Evolutionary conservation across 768 basidiomycete genomes (phyloP).

Genomic region (Cystofilobasidium capitatum): DNA sequence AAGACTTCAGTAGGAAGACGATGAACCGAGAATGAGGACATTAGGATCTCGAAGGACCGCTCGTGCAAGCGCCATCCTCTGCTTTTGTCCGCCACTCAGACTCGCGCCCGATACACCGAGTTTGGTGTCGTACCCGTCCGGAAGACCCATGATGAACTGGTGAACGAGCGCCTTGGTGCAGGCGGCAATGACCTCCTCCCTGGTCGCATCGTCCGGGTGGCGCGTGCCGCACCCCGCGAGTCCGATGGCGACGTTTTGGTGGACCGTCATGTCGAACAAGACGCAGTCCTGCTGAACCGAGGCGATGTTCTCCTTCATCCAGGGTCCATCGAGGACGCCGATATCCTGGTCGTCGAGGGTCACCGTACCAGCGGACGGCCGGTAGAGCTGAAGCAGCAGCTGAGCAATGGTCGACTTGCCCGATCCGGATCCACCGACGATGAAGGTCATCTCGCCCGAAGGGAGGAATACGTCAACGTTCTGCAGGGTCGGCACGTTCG

Average conservation of each 20-base stretch:
- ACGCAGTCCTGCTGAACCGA: conserved; percentile 69
- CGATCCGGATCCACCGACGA: conserved; percentile 67
- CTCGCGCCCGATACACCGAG: conserved; percentile 61
- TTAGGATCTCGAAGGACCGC: conserved; percentile 75
- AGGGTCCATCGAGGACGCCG: conserved; percentile 60
- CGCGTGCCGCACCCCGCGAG: conserved; percentile 46
- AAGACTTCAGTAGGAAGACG: background rate
- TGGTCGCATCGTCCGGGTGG: conserved; percentile 48
- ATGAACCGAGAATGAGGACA: conserved; percentile 80
- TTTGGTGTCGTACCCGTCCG: conserved; percentile 75
- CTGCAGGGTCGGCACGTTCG: conserved; percentile 51
- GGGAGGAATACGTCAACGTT: conserved; percentile 61
- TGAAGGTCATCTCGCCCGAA: conserved; percentile 62
- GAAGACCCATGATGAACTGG: conserved; percentile 74
- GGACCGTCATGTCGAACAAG: conserved; percentile 66
- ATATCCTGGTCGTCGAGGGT: conserved; percentile 73
- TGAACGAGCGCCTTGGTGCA: conserved; percentile 78
- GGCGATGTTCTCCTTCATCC: conserved; percentile 60
- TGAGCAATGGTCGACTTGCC: conserved; percentile 66
- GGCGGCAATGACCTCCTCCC: conserved; percentile 65
- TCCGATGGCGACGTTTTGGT: conserved; percentile 79
- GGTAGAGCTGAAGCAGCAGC: conserved; percentile 63
- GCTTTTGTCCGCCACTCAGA: conserved; percentile 78
- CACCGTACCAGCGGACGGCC: conserved; percentile 53
- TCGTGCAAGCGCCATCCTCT: conserved; percentile 78